Conservation (phyloP, 2,329 filamentous ascomycete species). For the Pseudogymnoascus destructans region DNA sequence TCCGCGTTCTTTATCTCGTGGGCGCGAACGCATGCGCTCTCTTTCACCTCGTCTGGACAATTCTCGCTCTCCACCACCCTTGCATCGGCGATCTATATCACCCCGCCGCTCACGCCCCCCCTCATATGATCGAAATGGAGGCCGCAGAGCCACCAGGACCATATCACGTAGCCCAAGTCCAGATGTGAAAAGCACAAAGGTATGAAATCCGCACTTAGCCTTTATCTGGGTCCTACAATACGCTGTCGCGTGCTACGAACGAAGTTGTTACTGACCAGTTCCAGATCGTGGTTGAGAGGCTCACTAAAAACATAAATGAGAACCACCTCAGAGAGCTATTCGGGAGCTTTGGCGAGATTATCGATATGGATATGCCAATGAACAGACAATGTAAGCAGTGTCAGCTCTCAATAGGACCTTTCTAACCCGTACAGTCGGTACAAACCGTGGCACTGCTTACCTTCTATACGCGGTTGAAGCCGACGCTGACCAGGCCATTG, state of each 20-base stretch:
- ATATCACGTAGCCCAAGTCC: slow-evolving; percentile 26
- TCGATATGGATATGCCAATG: slow-evolving; percentile 79
- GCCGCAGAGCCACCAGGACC: slow-evolving; percentile 22
- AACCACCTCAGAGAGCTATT: slow-evolving; percentile 87
- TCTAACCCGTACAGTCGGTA: slow-evolving; percentile 48
- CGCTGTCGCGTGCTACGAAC: slow-evolving; percentile 10
- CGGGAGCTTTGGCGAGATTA: slow-evolving; percentile 71
- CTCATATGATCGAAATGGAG: slow-evolving; percentile 20
- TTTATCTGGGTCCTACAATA: slow-evolving; percentile 9
- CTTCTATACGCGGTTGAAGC: slow-evolving; percentile 67
- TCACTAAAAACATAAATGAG: slow-evolving; percentile 90
- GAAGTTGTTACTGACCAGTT: slow-evolving; percentile 13
- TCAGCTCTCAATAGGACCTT: slow-evolving; percentile 9
- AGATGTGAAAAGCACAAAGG: slow-evolving; percentile 39
- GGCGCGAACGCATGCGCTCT: slow-evolving; percentile 9
- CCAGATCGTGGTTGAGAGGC: slow-evolving; percentile 87
- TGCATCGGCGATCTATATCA: slow-evolving; percentile 25
- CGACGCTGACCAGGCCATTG: slow-evolving; percentile 77
- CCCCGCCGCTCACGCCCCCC: slow-evolving; percentile 25
- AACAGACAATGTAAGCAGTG: slow-evolving; percentile 61
- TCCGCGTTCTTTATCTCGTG: slow-evolving; percentile 11
- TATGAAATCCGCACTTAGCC: slow-evolving; percentile 16
- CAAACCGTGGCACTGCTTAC: slow-evolving; percentile 86
- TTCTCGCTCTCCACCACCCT: slow-evolving; percentile 2
- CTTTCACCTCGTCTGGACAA: slow-evolving; percentile 8